These are phyloP conservation scores for Truncatella angustata DNA, from an alignment of 2,329 filamentous ascomycete genomes.

Conservation along the genomic window DNA sequence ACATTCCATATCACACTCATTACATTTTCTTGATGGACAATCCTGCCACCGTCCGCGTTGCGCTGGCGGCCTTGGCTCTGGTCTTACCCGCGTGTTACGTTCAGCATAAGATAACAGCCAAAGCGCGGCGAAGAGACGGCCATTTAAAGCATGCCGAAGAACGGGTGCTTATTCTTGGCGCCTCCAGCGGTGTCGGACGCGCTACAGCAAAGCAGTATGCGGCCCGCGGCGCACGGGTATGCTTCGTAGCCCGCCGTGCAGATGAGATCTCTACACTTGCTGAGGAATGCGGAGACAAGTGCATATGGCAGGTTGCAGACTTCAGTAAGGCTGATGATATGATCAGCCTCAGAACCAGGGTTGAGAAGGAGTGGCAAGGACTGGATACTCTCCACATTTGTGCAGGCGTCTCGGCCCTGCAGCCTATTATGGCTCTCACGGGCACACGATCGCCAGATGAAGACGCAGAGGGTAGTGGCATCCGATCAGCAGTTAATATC, in stretches of 20 bases:
- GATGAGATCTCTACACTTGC: constrained; percentile 24
- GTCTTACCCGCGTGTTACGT: neutral
- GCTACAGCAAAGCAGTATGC: constrained; percentile 26
- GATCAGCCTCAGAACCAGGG: constrained; percentile 21
- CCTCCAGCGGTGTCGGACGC: constrained; percentile 32
- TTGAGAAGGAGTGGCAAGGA: constrained; percentile 25
- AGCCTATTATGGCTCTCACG: constrained; percentile 29
- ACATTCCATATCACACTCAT: neutral
- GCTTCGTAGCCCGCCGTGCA: constrained; percentile 26
- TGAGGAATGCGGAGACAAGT: constrained; percentile 24
- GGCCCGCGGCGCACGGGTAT: constrained; percentile 26
- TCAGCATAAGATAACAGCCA: neutral
- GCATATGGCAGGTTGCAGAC: constrained; percentile 26
- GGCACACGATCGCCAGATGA: constrained; percentile 15
- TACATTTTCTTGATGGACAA: neutral
- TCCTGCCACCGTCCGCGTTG: neutral
- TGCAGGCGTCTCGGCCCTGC: constrained; percentile 32
- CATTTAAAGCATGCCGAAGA: constrained; percentile 16
- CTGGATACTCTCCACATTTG: constrained; percentile 30
- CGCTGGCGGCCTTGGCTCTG: neutral
- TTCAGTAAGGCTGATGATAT: constrained; percentile 25
- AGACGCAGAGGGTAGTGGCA: constrained; percentile 19
- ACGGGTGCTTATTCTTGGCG: constrained; percentile 31
- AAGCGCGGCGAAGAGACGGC: neutral
- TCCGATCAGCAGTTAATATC: constrained; percentile 22